Evolutionary conservation across 2,329 filamentous ascomycete species (phyloP).

Genomic region (Penicillium sp.): DNA sequence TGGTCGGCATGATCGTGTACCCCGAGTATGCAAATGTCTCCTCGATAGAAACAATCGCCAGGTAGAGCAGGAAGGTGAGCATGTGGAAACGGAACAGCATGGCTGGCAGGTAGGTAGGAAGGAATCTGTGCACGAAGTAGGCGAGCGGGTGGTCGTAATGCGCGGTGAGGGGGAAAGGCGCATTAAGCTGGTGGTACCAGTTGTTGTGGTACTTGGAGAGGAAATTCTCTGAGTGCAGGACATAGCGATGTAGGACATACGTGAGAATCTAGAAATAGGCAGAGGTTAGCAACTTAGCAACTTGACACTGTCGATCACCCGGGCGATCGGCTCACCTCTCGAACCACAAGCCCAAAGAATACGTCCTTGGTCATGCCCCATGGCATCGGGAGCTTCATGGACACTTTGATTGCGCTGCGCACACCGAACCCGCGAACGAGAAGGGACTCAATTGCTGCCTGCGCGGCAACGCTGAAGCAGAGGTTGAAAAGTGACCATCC

Average conservation of each 20-base stretch:
- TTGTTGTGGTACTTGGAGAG: slow-evolving; percentile 51
- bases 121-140: slow-evolving; percentile 52
- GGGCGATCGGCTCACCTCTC: slow-evolving; percentile 48
- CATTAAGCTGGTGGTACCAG: slow-evolving; percentile 54
- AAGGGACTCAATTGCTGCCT: slow-evolving; percentile 53
- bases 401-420: slow-evolving; percentile 55
- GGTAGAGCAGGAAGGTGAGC: slow-evolving; percentile 55
- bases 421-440: slow-evolving; percentile 52
- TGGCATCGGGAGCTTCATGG: slow-evolving; percentile 58
- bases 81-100: slow-evolving; percentile 57
- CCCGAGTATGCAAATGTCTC: slow-evolving; percentile 59
- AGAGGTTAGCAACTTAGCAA: background rate
- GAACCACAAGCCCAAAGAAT: slow-evolving; percentile 49
- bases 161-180: slow-evolving; percentile 55
- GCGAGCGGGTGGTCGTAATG: slow-evolving; percentile 58
- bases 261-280: slow-evolving; percentile 23
- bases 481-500: slow-evolving; percentile 55
- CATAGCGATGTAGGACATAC: slow-evolving; percentile 69
- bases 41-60: slow-evolving; percentile 54
- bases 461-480: slow-evolving; percentile 49
- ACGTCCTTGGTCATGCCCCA: slow-evolving; percentile 57
- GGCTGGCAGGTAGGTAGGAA: slow-evolving; percentile 56
- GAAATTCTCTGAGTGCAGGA: slow-evolving; percentile 59
- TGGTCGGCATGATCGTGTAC: slow-evolving; percentile 55
- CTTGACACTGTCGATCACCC: background rate